These are phyloP conservation scores for Petunia secreta DNA, from an alignment of 257 asterid species.

Conservation along the genomic window DNA sequence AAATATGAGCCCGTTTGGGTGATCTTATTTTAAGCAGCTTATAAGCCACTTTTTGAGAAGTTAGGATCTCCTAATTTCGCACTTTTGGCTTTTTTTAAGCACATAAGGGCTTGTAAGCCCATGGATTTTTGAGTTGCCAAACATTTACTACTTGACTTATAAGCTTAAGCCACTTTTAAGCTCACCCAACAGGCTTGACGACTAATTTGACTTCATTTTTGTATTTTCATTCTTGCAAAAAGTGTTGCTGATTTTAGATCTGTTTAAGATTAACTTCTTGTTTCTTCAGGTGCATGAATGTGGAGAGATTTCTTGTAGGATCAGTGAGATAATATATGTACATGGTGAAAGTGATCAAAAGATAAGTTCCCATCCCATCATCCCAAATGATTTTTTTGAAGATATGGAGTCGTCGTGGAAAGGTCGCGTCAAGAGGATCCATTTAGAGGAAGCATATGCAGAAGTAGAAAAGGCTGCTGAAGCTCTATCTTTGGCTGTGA, in stretches of 20 bases:
- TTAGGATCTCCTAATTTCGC: no score
- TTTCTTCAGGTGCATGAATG: slow-evolving; percentile 76
- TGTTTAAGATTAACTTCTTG: slow-evolving; percentile 19
- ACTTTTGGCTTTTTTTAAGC: no score
- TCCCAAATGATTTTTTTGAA: slow-evolving; percentile 83
- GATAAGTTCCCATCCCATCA: slow-evolving; percentile 45
- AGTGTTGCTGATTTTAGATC: slow-evolving; percentile 13
- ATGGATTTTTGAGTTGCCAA: no score
- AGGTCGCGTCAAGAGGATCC: slow-evolving; percentile 93
- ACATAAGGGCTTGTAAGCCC: no score
- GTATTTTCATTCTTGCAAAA: slow-evolving; percentile 19
- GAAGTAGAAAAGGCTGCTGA: slow-evolving; percentile 81
- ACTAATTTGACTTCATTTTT: background rate
- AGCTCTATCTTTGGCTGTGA: slow-evolving; percentile 77
- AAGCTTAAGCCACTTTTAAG: no score
- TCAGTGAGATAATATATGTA: slow-evolving; percentile 76
- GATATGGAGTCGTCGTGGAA: slow-evolving; percentile 96
- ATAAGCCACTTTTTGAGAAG: no score
- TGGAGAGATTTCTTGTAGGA: slow-evolving; percentile 61
- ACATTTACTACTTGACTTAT: background rate
- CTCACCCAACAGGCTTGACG: background rate
- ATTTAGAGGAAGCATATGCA: slow-evolving; percentile 74
- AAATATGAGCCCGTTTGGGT: background rate
- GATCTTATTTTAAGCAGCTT: no score
- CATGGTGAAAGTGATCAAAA: slow-evolving; percentile 84